Evolutionary conservation across 2,329 filamentous ascomycete species (phyloP), one percentile per base, ranked within the genome.

Genomic region (Aspergillus pseudoterreus): DNA sequence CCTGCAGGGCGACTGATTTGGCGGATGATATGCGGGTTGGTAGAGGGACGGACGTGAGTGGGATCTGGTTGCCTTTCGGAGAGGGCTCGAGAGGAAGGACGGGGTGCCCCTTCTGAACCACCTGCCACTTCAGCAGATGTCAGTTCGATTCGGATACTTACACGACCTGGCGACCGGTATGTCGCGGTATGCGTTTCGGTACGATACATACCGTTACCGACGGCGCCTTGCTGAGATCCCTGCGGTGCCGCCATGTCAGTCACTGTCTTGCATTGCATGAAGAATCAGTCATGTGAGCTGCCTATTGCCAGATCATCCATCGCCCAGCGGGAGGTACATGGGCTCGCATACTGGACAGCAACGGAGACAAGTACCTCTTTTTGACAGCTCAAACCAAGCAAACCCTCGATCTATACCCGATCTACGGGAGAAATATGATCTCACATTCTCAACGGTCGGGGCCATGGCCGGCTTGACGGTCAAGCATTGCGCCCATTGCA

Each of bases 251-350:
- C 52, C 50, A 57, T 54, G 52, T 57, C 53, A 53, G 57, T 49
- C 55, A 46, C 57, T 64, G 62, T 67, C 63, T 57, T 65, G 63
- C 60, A 59, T 55, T 63, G 62, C 65, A 68, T 68, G 65, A 65
- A 68, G 64, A 65, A 55, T 56, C 39, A 57, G 64, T 68, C 65
- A 68, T 68, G 65, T 68, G 65, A 65, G 45, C 47, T 50, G 36
- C 32, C 38, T 50, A 54, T 52, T 27, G 22, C 22, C 21, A 47
- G 35, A 6, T 38, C 35, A n/a, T 38, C 35, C 15, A n/a, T 38
- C 35, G 14, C 12, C 35, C 35, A 35, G 11, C 33, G n/a, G 35
- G 6, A 38, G 14, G 15, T n/a, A 38, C 14, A n/a, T n/a, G 15
- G 8, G 15, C 11, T 19, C 11, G 27, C 27, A 30, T 30, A 30